A percentile compares a stretch with the other conserved stretches of the same genome.
These are phyloP conservation scores for Jacaranda mimosifolia DNA, from an alignment of 257 asterid species.

Conservation along the genomic window DNA sequence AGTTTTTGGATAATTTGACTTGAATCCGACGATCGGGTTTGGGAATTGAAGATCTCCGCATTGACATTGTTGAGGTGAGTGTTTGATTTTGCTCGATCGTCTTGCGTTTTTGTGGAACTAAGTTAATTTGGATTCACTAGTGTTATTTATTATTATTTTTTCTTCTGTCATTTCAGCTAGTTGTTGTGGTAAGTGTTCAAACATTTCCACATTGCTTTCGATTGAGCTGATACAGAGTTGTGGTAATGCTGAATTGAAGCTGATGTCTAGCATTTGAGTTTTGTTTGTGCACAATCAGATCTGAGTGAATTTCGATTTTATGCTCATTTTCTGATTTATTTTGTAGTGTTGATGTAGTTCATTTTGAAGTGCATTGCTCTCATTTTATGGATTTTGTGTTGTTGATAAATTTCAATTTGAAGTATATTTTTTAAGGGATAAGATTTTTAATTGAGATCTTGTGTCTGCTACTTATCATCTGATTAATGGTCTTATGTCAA, in stretches of 20 bases:
- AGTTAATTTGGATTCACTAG: conserved; percentile 9
- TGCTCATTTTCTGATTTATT: conserved; percentile 27
- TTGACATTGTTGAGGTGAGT: conserved; percentile 54
- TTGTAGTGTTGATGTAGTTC: conserved; percentile 22
- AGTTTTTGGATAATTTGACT: conserved; percentile 15
- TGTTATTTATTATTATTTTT: neutral
- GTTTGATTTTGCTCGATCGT: conserved; percentile 48
- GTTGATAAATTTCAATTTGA: conserved; percentile 20
- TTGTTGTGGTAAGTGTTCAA: conserved; percentile 19
- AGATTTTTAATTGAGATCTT: conserved; percentile 33
- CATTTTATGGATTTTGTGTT: conserved; percentile 21
- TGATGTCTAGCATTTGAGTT: conserved; percentile 40
- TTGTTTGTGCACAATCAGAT: conserved; percentile 55
- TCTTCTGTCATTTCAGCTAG: conserved; percentile 19
- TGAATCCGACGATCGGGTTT: conserved; percentile 56
- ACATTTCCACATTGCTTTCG: conserved; percentile 25
- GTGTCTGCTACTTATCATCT: neutral
- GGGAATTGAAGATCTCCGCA: conserved; percentile 60
- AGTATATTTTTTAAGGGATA: neutral
- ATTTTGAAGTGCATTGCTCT: conserved; percentile 32
- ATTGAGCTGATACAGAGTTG: conserved; percentile 38
- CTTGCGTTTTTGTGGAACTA: conserved; percentile 24
- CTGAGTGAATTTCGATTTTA: conserved; percentile 45
- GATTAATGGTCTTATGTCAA: conserved; percentile 7
- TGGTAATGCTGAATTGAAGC: conserved; percentile 35